Evolutionary conservation across 768 basidiomycete genomes (phyloP), one percentile per base, ranked within the genome.

Genomic region (Agaricus sinodeliciosus): DNA sequence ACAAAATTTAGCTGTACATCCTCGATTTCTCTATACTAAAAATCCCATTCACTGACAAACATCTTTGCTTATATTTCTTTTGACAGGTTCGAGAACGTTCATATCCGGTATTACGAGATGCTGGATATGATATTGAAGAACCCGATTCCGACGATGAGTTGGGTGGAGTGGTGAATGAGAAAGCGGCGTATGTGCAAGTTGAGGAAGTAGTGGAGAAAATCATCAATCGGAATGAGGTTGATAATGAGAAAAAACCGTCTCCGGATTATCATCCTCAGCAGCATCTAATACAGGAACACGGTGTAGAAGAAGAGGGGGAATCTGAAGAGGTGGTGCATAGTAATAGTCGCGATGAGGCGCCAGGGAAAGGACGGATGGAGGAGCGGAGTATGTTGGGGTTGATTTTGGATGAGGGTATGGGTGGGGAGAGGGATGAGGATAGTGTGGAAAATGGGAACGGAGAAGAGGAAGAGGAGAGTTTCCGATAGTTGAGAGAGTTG

Each of bases 111-210:
- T 62, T 86, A 16, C 75, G 76, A 48, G 82, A 85, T 47, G 77
- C 82, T 58, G 87, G 85, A 6, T 82, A 80, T 43, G 64, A 87
- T 19, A 69, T 88, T 41, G 87, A 88, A 63, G 87, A 87, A 56
- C 73, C 78, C 9, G 63, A 64, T 9, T 45, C 37, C 31, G 68
- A 66, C 8, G 66, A 60, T 16, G 65, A 64, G 5, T 35, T 16
- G 45, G 64, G 65, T 46, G 63, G 55, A 2, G 63, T 64, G 25
- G 66, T 73, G 49, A 69, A 77, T 27, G 44, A 45, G 36, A 46
- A 46, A 27, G 44, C 25, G 18, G 43, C 41, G 6, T 26, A 44
- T 12, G 34, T 39, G 41, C 39, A 49, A 13, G 56, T 45, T 13
- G 52, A 53, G 11, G 57, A 48, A 12, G 27, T 45, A 5, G 45